Percentiles rank a stretch among this genome's conserved stretches.
phyloP scores from a whole-genome alignment of 495 filamentous ascomycete species.

The Neurospora sp. region DNA sequence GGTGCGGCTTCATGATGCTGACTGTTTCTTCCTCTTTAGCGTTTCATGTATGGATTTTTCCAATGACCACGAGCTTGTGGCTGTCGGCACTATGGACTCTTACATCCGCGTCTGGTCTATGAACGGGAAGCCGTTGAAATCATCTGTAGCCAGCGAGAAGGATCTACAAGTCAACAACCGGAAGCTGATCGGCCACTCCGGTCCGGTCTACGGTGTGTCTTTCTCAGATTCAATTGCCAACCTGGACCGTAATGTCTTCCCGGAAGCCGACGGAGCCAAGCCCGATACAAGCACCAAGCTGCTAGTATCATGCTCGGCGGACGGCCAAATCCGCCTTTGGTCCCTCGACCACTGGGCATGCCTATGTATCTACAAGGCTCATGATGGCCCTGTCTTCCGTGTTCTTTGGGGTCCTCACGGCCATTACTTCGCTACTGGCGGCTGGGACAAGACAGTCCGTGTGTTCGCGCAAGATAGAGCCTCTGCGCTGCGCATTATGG shows the following conservation, averaged over 20 bases:
- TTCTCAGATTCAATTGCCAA: constrained; percentile 71
- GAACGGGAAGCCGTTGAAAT: constrained; percentile 61
- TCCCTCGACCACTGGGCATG: constrained; percentile 81
- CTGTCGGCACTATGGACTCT: constrained; percentile 80
- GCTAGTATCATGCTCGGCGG: constrained; percentile 78
- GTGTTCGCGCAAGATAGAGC: constrained; percentile 88
- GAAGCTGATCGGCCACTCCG: constrained; percentile 86
- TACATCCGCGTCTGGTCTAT: constrained; percentile 91
- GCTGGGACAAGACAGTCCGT: constrained; percentile 79
- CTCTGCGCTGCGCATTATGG: constrained; percentile 76
- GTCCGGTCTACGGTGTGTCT: constrained; percentile 75
- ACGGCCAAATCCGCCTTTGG: constrained; percentile 85
- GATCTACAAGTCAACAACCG: constrained; percentile 45
- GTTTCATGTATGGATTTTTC: constrained; percentile 90
- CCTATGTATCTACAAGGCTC: constrained; percentile 85
- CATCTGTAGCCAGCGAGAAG: constrained; percentile 29
- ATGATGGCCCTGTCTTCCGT: constrained; percentile 81
- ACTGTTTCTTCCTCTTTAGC: constrained; percentile 37
- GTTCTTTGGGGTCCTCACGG: constrained; percentile 87
- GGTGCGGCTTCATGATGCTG: neutral
- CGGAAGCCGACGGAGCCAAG: constrained; percentile 31
- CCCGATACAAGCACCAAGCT: constrained; percentile 57
- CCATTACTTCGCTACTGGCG: constrained; percentile 85
- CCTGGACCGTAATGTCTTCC: constrained; percentile 31
- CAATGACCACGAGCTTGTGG: constrained; percentile 72